Conservation (phyloP, 1,139 yeast genomes). For the Candida gigantensis region DNA sequence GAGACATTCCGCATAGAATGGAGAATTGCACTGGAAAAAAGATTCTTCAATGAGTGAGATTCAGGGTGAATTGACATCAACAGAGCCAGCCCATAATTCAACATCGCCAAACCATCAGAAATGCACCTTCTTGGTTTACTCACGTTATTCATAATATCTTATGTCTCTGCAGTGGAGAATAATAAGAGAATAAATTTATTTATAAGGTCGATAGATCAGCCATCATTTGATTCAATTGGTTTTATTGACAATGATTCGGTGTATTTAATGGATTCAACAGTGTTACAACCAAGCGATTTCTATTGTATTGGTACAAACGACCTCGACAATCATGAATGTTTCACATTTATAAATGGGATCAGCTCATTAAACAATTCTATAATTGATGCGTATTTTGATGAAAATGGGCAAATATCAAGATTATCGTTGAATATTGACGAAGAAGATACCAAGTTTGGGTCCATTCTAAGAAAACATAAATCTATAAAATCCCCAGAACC, state of each 20-base stretch:
- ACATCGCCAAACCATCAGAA: not conserved
- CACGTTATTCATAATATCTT: constrained; percentile 6
- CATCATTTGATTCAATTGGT: constrained; percentile 17
- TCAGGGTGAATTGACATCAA: no score
- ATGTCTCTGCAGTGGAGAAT: constrained; percentile 7
- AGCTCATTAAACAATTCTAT: constrained; percentile 15
- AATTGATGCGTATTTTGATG: constrained; percentile 18
- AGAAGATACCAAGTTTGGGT: not conserved
- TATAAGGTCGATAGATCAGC: constrained; percentile 14
- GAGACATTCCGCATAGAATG: no score
- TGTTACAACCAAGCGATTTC: constrained; percentile 7
- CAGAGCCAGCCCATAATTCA: no score
- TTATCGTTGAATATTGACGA: constrained; percentile 17
- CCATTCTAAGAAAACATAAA: constrained; percentile 12
- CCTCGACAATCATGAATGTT: constrained; percentile 31
- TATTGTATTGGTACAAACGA: constrained; percentile 37
- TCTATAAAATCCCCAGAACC: constrained; percentile 25
- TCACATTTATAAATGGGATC: constrained; percentile 20
- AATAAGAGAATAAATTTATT: constrained; percentile 12
- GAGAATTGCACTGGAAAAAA: no score
- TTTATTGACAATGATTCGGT: constrained; percentile 15
- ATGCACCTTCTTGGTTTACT: constrained; percentile 1
- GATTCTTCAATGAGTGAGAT: no score
- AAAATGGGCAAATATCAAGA: constrained; percentile 16
- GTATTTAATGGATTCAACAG: constrained; percentile 7